Percentiles rank a stretch among this genome's conserved stretches.
These are phyloP conservation scores for Ocimum tenuiflorum DNA, from an alignment of 257 asterid species.

Conservation along the genomic window DNA sequence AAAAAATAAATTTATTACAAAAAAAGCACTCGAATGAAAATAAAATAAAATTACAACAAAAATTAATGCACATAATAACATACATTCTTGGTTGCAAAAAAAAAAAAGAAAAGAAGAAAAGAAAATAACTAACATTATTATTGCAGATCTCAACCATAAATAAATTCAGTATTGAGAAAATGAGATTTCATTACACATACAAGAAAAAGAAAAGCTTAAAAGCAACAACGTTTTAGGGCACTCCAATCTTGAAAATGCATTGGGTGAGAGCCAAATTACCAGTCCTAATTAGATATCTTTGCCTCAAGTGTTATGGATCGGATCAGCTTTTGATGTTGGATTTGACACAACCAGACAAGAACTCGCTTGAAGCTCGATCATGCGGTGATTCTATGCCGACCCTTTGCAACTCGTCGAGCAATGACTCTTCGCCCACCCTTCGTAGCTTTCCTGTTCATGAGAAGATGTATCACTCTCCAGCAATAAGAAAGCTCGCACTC, in stretches of 20 bases:
- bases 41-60: no score
- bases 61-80: no score
- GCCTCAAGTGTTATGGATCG: not conserved
- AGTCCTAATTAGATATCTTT: not conserved
- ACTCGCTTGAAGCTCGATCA: constrained; percentile 21
- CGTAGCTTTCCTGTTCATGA: constrained; percentile 73
- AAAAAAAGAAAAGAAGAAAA: no score
- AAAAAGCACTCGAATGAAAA: no score
- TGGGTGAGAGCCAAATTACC: no score
- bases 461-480: constrained; percentile 13
- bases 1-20: no score
- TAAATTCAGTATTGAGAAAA: not conserved
- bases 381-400: constrained; percentile 78
- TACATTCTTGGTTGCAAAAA: no score
- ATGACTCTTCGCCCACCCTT: constrained; percentile 92
- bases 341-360: no score
- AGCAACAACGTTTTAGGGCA: no score
- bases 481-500: not conserved
- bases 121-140: no score
- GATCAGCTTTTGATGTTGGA: not conserved
- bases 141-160: not conserved
- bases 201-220: not conserved
- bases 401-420: constrained; percentile 85
- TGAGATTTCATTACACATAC: constrained; percentile 8
- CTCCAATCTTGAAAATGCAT: no score